Conservation (phyloP, 441 rosid genomes). For the Populus hybrid region DNA sequence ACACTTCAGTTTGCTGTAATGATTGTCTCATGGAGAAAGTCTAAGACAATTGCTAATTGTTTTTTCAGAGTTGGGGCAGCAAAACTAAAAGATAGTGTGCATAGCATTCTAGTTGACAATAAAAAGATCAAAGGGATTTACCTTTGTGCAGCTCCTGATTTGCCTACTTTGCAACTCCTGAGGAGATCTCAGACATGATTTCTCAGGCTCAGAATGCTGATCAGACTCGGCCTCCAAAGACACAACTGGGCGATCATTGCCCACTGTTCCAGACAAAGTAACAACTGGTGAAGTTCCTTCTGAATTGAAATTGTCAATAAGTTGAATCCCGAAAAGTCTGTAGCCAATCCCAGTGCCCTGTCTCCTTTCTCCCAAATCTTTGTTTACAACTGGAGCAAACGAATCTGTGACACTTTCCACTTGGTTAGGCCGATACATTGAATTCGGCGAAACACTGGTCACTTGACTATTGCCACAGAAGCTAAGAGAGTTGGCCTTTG, state of each 20-base stretch:
- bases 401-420: conserved; percentile 59
- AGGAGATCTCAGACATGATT: conserved; percentile 75
- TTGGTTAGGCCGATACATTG: conserved; percentile 49
- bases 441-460: conserved; percentile 48
- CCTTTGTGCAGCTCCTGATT: conserved; percentile 97
- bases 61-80: not conserved
- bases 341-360: conserved; percentile 62
- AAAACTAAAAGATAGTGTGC: not conserved
- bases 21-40: not conserved
- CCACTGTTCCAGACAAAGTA: conserved; percentile 37
- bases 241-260: conserved; percentile 47
- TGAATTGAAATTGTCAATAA: conserved; percentile 59
- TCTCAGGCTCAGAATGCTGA: conserved; percentile 77
- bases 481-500: conserved; percentile 44
- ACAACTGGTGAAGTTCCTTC: conserved; percentile 55
- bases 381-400: conserved; percentile 55
- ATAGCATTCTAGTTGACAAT: not conserved
- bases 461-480: conserved; percentile 48
- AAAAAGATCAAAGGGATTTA: conserved; percentile 13
- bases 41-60: too few relatives aligned
- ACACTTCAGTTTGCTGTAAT: not conserved
- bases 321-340: conserved; percentile 90
- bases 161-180: conserved; percentile 85
- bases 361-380: conserved; percentile 60
- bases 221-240: conserved; percentile 66